Conservation (phyloP, 2,329 filamentous ascomycete genomes). For the Diaporthe sp. region DNA sequence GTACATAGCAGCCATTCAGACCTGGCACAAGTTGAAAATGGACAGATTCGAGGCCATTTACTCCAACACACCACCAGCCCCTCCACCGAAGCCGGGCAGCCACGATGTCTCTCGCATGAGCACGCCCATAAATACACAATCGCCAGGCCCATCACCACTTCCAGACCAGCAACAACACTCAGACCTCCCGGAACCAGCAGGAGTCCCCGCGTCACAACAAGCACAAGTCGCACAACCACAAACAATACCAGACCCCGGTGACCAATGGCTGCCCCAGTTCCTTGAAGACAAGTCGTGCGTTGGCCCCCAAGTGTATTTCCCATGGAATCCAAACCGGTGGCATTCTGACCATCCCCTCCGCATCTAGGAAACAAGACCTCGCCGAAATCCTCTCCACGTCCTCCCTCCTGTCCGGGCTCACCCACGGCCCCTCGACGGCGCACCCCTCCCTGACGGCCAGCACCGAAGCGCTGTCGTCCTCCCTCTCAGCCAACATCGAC, state of each 20-base stretch:
- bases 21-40: neutral
- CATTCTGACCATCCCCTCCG: neutral
- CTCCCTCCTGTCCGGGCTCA: constrained; percentile 79
- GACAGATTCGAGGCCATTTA: constrained; percentile 53
- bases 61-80: constrained; percentile 73
- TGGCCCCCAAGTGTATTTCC: constrained; percentile 40
- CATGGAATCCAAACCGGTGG: neutral
- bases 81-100: constrained; percentile 79
- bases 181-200: constrained; percentile 46
- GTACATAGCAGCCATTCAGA: neutral
- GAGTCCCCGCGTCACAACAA: constrained; percentile 46
- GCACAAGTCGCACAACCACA: constrained; percentile 49
- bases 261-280: constrained; percentile 83
- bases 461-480: constrained; percentile 73
- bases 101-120: constrained; percentile 77
- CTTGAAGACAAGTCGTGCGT: constrained; percentile 87
- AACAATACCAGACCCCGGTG: constrained; percentile 69
- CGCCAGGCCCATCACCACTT: constrained; percentile 57
- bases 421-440: constrained; percentile 74
- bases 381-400: constrained; percentile 76
- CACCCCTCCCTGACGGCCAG: constrained; percentile 81
- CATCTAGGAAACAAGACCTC: constrained; percentile 81
- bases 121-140: constrained; percentile 69
- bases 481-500: constrained; percentile 79
- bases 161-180: constrained; percentile 50